Percentiles rank a stretch among this genome's conserved stretches.
Evolutionary conservation across 148 eudicot genomes (phyloP).

Genomic region (Amaranthus palmeri): DNA sequence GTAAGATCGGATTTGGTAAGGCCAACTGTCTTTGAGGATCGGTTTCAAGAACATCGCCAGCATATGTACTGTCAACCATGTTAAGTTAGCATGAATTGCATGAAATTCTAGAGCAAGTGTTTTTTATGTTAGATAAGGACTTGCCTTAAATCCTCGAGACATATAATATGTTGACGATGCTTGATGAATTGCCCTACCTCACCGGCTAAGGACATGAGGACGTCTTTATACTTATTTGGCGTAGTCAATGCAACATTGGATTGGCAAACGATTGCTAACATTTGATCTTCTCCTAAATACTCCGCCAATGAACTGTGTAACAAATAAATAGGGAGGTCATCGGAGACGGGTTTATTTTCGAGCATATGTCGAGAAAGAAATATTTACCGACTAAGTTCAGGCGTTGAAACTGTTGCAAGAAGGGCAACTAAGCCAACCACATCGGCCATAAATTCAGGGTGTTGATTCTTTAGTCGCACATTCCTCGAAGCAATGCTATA

Average conservation of each 20-base stretch:
- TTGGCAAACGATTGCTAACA: constrained; percentile 64
- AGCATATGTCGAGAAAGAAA: not conserved
- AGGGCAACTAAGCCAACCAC: constrained; percentile 61
- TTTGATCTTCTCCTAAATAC: constrained; percentile 63
- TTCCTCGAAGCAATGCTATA: constrained; percentile 31
- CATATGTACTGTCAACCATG: constrained; percentile 32
- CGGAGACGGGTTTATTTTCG: not conserved
- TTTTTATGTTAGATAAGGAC: not conserved
- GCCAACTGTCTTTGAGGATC: constrained; percentile 41
- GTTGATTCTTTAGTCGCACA: constrained; percentile 3
- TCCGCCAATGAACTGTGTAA: constrained; percentile 46
- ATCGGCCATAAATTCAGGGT: constrained; percentile 17
- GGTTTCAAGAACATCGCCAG: constrained; percentile 15
- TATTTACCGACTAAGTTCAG: constrained; percentile 51
- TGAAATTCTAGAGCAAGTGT: not conserved
- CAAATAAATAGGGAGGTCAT: not conserved
- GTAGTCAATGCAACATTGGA: constrained; percentile 29
- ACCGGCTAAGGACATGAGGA: constrained; percentile 29
- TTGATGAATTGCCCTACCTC: constrained; percentile 25
- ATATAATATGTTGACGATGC: constrained; percentile 37
- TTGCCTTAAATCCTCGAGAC: constrained; percentile 67
- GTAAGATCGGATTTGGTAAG: constrained; percentile 37
- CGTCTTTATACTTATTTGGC: constrained; percentile 33
- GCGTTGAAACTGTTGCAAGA: constrained; percentile 40
- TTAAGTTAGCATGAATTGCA: not conserved